phyloP scores from a whole-genome alignment of 805 yeast genomes.

The Lachancea meyersii region DNA sequence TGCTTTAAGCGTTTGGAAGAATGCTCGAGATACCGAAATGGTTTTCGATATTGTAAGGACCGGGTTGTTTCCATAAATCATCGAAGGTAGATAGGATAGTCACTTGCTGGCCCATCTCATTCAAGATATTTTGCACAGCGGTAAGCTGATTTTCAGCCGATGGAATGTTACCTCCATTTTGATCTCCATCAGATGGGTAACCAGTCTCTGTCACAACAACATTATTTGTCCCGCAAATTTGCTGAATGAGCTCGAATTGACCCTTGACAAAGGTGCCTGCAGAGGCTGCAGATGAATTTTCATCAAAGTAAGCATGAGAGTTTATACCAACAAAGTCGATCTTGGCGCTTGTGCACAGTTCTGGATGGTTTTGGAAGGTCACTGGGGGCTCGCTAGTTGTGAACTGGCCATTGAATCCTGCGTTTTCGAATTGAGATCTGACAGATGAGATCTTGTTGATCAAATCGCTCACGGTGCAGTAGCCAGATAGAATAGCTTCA shows the following conservation, averaged over 20 bases:
- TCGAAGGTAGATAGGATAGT: constrained; percentile 75
- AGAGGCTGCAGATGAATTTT: constrained; percentile 49
- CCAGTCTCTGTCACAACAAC: constrained; percentile 81
- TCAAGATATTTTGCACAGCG: constrained; percentile 61
- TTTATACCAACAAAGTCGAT: constrained; percentile 83
- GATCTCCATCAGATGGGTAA: constrained; percentile 69
- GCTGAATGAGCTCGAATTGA: constrained; percentile 51
- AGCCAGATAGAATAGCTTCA: constrained; percentile 71
- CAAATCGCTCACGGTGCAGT: constrained; percentile 54
- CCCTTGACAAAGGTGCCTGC: constrained; percentile 67
- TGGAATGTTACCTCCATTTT: constrained; percentile 73
- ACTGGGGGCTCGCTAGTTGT: constrained; percentile 92
- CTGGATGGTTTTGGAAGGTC: constrained; percentile 54
- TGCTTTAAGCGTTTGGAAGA: constrained; percentile 15
- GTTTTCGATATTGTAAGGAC: constrained; percentile 80
- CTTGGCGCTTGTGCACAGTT: constrained; percentile 59
- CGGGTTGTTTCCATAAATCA: constrained; percentile 85
- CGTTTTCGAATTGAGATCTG: constrained; percentile 47
- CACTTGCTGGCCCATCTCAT: constrained; percentile 50
- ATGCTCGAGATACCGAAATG: constrained; percentile 61
- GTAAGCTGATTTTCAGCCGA: constrained; percentile 57
- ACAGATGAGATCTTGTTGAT: constrained; percentile 59
- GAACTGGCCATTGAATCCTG: constrained; percentile 71
- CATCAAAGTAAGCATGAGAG: constrained; percentile 80
- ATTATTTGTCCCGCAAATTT: constrained; percentile 47